Evolutionary conservation across 495 filamentous ascomycete genomes (phyloP).

Genomic region (Aspergillus saccharolyticus): DNA sequence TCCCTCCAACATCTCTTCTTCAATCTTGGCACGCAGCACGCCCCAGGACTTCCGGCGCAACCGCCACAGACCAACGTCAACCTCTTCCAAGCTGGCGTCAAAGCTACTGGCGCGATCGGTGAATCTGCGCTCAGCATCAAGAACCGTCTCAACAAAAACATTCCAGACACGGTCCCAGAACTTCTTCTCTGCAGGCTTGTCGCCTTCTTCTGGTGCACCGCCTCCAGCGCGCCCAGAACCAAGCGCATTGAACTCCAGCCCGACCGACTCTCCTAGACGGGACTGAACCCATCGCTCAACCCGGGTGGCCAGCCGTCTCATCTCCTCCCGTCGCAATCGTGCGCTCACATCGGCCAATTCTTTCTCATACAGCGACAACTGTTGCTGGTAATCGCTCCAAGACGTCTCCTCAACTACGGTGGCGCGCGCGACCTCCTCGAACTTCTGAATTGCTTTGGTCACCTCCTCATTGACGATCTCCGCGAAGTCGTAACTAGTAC

Average conservation of each 20-base stretch:
- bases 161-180: slow-evolving; percentile 97
- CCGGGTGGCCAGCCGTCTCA: slow-evolving; percentile 83
- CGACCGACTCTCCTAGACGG: slow-evolving; percentile 78
- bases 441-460: slow-evolving; percentile 64
- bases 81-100: slow-evolving; percentile 85
- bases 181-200: slow-evolving; percentile 71
- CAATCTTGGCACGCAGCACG: slow-evolving; percentile 81
- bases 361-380: slow-evolving; percentile 60
- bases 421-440: slow-evolving; percentile 69
- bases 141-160: slow-evolving; percentile 76
- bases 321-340: slow-evolving; percentile 83
- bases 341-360: slow-evolving; percentile 83
- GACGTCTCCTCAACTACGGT: slow-evolving; percentile 68
- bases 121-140: slow-evolving; percentile 80
- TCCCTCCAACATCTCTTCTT: slow-evolving; percentile 96
- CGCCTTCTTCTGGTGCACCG: slow-evolving; percentile 71
- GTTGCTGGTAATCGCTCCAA: slow-evolving; percentile 72
- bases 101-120: slow-evolving; percentile 84
- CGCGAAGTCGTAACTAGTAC: slow-evolving; percentile 84
- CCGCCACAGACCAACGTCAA: slow-evolving; percentile 89
- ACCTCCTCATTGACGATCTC: slow-evolving; percentile 86
- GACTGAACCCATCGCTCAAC: slow-evolving; percentile 91
- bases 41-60: slow-evolving; percentile 91
- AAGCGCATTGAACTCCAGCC: slow-evolving; percentile 90
- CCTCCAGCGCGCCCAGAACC: slow-evolving; percentile 77